phyloP scores from a whole-genome alignment of 202 grass and related monocot genomes.

The Panicum hallii region DNA sequence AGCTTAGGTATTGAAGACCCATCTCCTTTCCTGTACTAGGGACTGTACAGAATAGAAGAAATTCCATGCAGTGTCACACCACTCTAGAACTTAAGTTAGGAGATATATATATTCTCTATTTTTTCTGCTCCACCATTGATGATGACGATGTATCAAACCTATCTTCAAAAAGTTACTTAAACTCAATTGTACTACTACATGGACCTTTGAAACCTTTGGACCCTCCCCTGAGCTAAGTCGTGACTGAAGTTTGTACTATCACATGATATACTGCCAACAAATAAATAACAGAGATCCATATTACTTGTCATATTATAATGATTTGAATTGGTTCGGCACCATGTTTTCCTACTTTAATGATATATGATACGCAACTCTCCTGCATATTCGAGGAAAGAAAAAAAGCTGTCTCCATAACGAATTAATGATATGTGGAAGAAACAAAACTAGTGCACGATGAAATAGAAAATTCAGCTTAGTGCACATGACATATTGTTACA shows the following conservation, averaged over 20 bases:
- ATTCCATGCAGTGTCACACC: not conserved
- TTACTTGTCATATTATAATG: too few species aligned
- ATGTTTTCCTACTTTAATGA: too few species aligned
- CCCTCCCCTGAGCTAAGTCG: not conserved
- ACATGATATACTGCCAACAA: not conserved
- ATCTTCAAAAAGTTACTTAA: not conserved
- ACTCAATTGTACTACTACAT: not conserved
- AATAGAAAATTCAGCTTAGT: not conserved
- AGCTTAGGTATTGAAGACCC: not conserved
- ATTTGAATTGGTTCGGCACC: too few species aligned
- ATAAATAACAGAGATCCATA: not conserved
- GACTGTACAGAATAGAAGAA: not conserved
- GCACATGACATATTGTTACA: not conserved
- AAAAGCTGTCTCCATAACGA: not conserved
- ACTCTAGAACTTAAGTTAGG: not conserved
- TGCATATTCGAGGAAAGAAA: too few species aligned
- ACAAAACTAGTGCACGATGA: not conserved
- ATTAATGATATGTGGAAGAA: not conserved
- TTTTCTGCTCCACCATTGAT: not conserved
- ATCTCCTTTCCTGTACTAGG: not conserved
- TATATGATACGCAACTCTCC: too few species aligned
- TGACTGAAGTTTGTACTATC: not conserved
- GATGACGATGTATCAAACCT: conserved; percentile 8
- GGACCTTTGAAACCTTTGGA: not conserved
- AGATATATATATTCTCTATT: not conserved